These are phyloP conservation scores for Posidonia oceanica DNA, from an alignment of 116 monocot species.

Conservation along the genomic window DNA sequence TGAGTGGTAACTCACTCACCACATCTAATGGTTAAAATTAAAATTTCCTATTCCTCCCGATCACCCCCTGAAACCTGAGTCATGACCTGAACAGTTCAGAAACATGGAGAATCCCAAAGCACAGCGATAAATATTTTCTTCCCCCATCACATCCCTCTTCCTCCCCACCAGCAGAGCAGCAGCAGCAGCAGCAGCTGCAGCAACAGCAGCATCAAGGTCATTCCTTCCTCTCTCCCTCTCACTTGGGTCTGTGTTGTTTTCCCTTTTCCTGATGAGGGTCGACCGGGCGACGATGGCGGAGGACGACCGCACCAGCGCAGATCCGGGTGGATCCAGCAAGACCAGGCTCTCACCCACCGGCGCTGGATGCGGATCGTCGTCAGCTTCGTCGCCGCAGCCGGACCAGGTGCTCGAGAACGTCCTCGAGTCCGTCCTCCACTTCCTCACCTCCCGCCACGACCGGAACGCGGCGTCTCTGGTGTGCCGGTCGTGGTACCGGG, in stretches of 20 bases:
- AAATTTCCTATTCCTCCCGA: too few species aligned
- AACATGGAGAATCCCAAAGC: background rate
- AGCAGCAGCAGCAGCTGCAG: too few species aligned
- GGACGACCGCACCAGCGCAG: background rate
- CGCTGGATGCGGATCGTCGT: background rate
- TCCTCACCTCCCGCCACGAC: constrained; percentile 48
- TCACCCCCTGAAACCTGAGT: too few species aligned
- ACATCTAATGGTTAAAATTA: too few species aligned
- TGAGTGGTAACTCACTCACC: too few species aligned
- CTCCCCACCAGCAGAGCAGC: too few species aligned
- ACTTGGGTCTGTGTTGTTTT: too few species aligned
- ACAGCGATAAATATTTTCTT: background rate
- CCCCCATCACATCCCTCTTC: background rate
- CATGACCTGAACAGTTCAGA: too few species aligned
- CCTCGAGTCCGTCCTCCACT: constrained; percentile 60
- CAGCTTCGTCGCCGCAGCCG: constrained; percentile 18
- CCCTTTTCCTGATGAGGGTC: background rate
- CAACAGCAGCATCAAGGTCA: too few species aligned
- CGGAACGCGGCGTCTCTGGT: constrained; percentile 64
- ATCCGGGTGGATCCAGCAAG: background rate
- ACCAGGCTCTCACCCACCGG: background rate
- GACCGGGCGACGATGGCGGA: background rate
- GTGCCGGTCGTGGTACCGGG: constrained; percentile 52
- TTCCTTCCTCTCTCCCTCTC: too few species aligned
- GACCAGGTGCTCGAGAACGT: constrained; percentile 67